Conservation (phyloP, 2,329 filamentous ascomycete species). For the Colletotrichum lentis region DNA sequence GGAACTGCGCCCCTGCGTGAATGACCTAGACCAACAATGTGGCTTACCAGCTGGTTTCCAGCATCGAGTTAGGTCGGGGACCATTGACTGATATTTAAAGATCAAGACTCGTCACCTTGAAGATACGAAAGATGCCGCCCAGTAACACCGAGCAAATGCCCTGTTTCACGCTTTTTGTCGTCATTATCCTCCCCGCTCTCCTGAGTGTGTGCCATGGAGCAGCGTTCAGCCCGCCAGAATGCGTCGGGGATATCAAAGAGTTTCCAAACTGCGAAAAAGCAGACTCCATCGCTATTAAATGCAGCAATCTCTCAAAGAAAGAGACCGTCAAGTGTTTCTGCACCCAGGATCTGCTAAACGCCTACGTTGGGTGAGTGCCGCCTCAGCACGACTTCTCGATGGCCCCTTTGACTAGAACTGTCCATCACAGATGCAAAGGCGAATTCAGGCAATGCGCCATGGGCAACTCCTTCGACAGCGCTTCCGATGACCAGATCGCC, state of each 20-base stretch:
- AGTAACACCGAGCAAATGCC: not conserved
- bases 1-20: not conserved
- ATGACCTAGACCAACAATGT: not conserved
- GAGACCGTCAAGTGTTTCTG: slow-evolving; percentile 18
- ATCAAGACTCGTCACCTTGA: not conserved
- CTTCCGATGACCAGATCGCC: slow-evolving; percentile 7
- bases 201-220: not conserved
- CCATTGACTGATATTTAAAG: not conserved
- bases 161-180: no score
- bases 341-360: slow-evolving; percentile 10
- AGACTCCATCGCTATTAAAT: not conserved
- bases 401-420: not conserved
- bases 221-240: not conserved
- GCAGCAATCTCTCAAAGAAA: slow-evolving; percentile 9
- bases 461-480: slow-evolving; percentile 10
- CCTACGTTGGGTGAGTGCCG: slow-evolving; percentile 15
- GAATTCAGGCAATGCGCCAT: slow-evolving; percentile 8
- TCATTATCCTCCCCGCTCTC: not conserved
- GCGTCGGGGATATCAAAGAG: not conserved
- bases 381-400: not conserved
- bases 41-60: not conserved
- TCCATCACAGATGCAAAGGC: slow-evolving; percentile 16
- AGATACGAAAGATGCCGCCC: not conserved
- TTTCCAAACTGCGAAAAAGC: slow-evolving; percentile 14
- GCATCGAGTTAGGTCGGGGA: no score